These are phyloP conservation scores for Nemania diffusa DNA, from an alignment of 2,329 filamentous ascomycete species.

Conservation along the genomic window DNA sequence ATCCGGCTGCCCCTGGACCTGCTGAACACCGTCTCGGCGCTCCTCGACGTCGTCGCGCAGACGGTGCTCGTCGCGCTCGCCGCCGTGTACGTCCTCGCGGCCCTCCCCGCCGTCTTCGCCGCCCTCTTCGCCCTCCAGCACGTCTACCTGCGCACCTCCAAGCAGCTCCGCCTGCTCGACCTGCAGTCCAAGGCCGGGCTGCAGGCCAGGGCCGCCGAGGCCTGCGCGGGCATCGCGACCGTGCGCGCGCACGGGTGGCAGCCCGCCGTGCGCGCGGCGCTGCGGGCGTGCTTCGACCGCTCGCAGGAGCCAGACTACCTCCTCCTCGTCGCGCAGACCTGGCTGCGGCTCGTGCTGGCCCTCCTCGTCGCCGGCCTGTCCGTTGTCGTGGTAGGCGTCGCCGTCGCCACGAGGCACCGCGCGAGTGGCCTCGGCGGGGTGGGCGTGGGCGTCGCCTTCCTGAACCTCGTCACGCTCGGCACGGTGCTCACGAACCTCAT, in stretches of 20 bases:
- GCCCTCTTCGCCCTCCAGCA: slow-evolving; percentile 46
- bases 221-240: neutral
- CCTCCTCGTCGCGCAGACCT: slow-evolving; percentile 62
- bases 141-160: neutral
- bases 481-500: slow-evolving; percentile 35
- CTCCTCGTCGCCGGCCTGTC: slow-evolving; percentile 62
- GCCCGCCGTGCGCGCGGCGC: slow-evolving; percentile 46
- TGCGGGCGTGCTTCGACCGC: slow-evolving; percentile 54
- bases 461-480: slow-evolving; percentile 48
- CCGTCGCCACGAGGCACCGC: slow-evolving; percentile 53
- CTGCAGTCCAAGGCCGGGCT: neutral
- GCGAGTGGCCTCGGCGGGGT: slow-evolving; percentile 46
- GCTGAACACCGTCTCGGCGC: slow-evolving; percentile 33
- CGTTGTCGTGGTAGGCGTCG: slow-evolving; percentile 56
- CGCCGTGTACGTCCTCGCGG: slow-evolving; percentile 52
- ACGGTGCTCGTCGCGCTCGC: slow-evolving; percentile 54
- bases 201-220: neutral
- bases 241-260: slow-evolving; percentile 56
- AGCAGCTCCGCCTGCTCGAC: neutral
- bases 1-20: slow-evolving; percentile 35
- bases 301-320: slow-evolving; percentile 65
- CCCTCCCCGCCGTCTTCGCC: slow-evolving; percentile 52
- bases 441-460: slow-evolving; percentile 53
- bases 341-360: slow-evolving; percentile 63
- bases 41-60: slow-evolving; percentile 49